Evolutionary conservation across 2,329 filamentous ascomycete species (phyloP).

Genomic region (Ceratocystis harringtonii): DNA sequence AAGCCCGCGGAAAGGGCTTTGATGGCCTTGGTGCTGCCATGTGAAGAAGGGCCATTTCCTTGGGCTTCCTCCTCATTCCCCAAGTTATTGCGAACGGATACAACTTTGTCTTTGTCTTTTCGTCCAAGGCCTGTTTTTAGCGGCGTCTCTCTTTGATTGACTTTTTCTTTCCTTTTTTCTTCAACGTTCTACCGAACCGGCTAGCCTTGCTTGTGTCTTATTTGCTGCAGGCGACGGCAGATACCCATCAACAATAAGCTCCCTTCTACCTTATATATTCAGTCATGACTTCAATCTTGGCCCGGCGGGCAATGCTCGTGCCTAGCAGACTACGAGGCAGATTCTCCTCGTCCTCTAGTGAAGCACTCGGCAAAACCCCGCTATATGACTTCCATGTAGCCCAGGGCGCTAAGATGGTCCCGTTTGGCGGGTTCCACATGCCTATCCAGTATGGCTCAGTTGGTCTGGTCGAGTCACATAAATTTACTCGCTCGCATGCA

Average conservation of each 20-base stretch:
- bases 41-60: not conserved
- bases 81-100: not conserved
- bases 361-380: slow-evolving; percentile 45
- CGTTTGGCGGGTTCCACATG: slow-evolving; percentile 90
- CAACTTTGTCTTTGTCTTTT: not conserved
- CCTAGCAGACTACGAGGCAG: slow-evolving; percentile 12
- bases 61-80: not conserved
- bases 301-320: slow-evolving; percentile 7
- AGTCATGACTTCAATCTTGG: slow-evolving; percentile 14
- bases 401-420: slow-evolving; percentile 81
- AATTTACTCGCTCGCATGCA: slow-evolving; percentile 74
- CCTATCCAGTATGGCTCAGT: slow-evolving; percentile 73
- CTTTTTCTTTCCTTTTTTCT: not conserved
- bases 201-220: not conserved
- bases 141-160: not conserved
- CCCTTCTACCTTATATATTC: not conserved
- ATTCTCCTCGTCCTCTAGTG: slow-evolving; percentile 18
- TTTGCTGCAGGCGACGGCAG: not conserved
- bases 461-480: slow-evolving; percentile 70
- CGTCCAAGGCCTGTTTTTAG: not conserved
- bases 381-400: slow-evolving; percentile 66
- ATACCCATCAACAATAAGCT: not conserved
- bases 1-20: slow-evolving; percentile 3
- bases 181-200: not conserved
- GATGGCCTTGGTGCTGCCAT: not conserved